Conservation (phyloP, 495 filamentous ascomycete genomes). For the Trichodelitschia bisporula region DNA sequence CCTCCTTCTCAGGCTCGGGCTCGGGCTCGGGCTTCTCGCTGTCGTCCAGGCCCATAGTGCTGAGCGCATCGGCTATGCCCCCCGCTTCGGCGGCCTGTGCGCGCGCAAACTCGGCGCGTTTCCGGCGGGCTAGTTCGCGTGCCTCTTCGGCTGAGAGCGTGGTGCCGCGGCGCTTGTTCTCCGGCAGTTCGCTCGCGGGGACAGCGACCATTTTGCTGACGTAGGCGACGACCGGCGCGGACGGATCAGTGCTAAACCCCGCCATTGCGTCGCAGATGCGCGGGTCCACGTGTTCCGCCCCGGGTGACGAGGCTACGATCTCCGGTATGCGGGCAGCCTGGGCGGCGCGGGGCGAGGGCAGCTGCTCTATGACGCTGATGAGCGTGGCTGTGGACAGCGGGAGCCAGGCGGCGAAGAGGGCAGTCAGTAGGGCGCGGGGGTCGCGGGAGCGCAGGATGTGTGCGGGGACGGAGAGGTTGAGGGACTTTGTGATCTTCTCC, state of each 20-base stretch:
- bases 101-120: constrained; percentile 62
- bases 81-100: constrained; percentile 36
- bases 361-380: constrained; percentile 77
- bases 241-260: constrained; percentile 39
- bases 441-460: constrained; percentile 73
- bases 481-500: constrained; percentile 85
- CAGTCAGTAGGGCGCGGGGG: constrained; percentile 54
- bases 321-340: constrained; percentile 62
- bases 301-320: constrained; percentile 61
- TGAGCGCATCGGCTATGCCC: constrained; percentile 28
- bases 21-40: constrained; percentile 15
- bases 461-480: constrained; percentile 58
- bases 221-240: constrained; percentile 72
- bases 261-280: constrained; percentile 54
- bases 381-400: constrained; percentile 81
- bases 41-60: constrained; percentile 24
- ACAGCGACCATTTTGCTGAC: constrained; percentile 97
- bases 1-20: constrained; percentile 17
- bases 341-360: constrained; percentile 65
- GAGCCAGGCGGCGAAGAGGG: constrained; percentile 74
- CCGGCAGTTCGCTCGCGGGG: constrained; percentile 66
- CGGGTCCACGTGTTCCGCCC: constrained; percentile 38
- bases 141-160: constrained; percentile 74
- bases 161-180: constrained; percentile 41
- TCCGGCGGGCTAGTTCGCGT: constrained; percentile 61